phyloP scores from a whole-genome alignment of 257 asterid genomes.

The Solanum arcanum region DNA sequence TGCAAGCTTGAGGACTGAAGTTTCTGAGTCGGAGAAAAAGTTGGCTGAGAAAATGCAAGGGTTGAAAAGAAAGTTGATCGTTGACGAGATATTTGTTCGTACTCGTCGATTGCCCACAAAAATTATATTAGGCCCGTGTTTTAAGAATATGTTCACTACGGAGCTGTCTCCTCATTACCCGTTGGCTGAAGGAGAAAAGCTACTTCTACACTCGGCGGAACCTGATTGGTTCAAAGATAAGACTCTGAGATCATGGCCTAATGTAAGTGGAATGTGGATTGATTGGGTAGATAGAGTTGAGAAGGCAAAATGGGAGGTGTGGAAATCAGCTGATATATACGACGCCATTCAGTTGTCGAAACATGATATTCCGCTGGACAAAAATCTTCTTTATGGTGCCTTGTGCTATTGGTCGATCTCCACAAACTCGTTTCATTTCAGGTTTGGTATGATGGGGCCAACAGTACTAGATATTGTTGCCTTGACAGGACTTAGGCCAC shows the following conservation, averaged over 20 bases:
- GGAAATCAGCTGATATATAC: constrained; percentile 2
- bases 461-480: constrained; percentile 2
- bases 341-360: constrained; percentile 8
- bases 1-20: not conserved
- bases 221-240: not conserved
- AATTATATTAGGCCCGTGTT: not conserved
- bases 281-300: constrained; percentile 7
- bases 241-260: not conserved
- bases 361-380: not conserved
- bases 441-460: constrained; percentile 12
- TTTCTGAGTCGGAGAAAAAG: not conserved
- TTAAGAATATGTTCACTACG: not conserved
- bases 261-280: not conserved
- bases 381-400: not conserved
- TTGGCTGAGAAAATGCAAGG: not conserved
- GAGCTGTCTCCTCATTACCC: constrained; percentile 2
- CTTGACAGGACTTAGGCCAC: constrained; percentile 5
- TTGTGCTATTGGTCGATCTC: constrained; percentile 7
- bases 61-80: not conserved
- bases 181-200: constrained; percentile 2
- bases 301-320: not conserved
- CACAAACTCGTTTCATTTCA: constrained; percentile 2
- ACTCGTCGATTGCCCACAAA: not conserved
- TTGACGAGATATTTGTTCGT: not conserved
- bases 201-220: not conserved